Percentiles rank a stretch among this genome's conserved stretches.
phyloP scores from a whole-genome alignment of 2,329 filamentous ascomycete genomes.

The Hypomyces rosellus region DNA sequence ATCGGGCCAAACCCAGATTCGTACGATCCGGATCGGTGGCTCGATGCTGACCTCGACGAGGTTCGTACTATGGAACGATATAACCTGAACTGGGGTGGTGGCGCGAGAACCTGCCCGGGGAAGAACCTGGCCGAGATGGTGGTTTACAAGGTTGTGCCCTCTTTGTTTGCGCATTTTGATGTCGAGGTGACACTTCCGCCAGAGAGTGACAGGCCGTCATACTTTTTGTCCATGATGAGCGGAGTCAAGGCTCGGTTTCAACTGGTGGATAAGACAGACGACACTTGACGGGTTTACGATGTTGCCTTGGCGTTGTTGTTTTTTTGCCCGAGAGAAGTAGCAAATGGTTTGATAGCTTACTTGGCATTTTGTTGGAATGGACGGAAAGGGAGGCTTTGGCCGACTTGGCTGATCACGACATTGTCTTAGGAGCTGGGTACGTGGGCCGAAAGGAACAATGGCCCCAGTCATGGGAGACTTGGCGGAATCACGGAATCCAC shows the following conservation, averaged over 20 bases:
- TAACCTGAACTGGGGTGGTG: conserved; percentile 47
- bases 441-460: no score
- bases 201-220: conserved; percentile 35
- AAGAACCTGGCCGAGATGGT: conserved; percentile 45
- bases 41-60: conserved; percentile 23
- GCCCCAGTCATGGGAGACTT: no score
- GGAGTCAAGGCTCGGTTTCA: conserved; percentile 38
- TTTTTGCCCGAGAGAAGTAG: neutral
- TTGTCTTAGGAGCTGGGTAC: no score
- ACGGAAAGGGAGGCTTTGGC: no score
- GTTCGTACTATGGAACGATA: conserved; percentile 38
- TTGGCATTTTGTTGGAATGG: no score
- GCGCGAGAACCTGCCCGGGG: conserved; percentile 45
- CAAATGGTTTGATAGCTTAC: neutral
- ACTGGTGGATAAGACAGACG: neutral
- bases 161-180: conserved; percentile 39
- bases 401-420: no score
- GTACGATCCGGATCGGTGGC: conserved; percentile 45
- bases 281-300: neutral
- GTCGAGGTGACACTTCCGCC: conserved; percentile 34
- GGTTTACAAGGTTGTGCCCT: conserved; percentile 37
- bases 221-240: conserved; percentile 48
- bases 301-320: neutral
- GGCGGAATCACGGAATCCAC: no score
- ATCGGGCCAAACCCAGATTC: conserved; percentile 40